Percentiles rank a stretch among this genome's conserved stretches.
Conservation (phyloP, 352 stramenopile genomes). For the Phytopythium cucurbitacearum region DNA sequence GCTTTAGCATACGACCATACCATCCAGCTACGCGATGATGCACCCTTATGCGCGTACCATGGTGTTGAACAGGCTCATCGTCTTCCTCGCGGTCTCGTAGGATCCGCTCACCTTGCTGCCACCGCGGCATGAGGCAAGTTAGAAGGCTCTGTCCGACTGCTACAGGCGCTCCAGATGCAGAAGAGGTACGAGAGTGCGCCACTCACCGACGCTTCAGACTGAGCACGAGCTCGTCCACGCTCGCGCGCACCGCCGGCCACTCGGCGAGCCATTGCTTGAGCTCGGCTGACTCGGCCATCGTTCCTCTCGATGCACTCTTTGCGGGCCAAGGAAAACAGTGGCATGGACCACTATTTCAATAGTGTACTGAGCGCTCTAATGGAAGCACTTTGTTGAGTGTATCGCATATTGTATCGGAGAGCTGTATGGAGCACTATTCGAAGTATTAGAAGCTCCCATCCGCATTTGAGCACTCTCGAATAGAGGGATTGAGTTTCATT, state of each 20-base stretch:
- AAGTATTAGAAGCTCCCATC: no score
- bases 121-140: not conserved
- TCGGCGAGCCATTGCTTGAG: constrained; percentile 72
- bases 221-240: constrained; percentile 71
- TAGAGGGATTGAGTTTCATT: no score
- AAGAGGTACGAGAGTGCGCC: not conserved
- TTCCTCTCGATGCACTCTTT: not conserved
- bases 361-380: not conserved
- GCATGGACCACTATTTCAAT: not conserved
- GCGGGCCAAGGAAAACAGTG: no score
- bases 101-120: constrained; percentile 64
- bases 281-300: constrained; percentile 15
- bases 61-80: constrained; percentile 63
- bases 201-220: constrained; percentile 72
- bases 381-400: no score
- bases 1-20: not conserved
- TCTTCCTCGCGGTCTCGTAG: constrained; percentile 79
- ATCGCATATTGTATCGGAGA: no score
- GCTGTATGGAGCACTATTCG: no score
- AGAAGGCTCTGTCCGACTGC: no score
- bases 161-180: no score
- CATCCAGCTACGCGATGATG: not conserved
- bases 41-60: constrained; percentile 33
- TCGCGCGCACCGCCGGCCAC: constrained; percentile 65
- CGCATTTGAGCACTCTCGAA: no score